Conservation (phyloP, 163 green algal species). For the Scenedesmus sp. region DNA sequence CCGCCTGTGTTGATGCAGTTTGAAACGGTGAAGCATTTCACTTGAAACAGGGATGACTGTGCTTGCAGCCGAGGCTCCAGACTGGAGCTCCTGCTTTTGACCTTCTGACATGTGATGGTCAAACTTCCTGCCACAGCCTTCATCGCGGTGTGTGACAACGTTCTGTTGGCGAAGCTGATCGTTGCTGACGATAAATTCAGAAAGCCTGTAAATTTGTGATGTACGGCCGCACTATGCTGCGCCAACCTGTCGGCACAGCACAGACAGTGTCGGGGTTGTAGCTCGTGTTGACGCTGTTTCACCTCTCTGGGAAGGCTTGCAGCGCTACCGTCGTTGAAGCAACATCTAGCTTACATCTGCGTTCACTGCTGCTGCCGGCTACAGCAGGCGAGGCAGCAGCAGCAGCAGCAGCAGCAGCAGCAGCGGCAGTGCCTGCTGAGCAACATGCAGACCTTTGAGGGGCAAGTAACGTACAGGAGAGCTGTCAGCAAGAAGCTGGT, state of each 20-base stretch:
- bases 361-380: no score
- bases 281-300: background rate
- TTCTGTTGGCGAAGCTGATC: background rate
- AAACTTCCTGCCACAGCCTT: background rate
- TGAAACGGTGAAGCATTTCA: background rate
- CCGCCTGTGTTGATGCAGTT: no score
- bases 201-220: background rate
- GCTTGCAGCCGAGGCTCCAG: background rate
- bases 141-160: background rate
- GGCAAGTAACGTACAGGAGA: constrained; percentile 23
- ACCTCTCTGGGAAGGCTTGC: no score
- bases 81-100: background rate
- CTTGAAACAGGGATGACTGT: background rate
- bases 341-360: no score
- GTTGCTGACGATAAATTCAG: background rate
- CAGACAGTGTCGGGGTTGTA: background rate
- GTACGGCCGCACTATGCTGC: background rate
- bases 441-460: background rate
- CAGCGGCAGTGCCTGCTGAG: background rate
- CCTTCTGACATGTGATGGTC: background rate
- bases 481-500: constrained; percentile 31
- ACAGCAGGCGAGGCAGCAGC: background rate
- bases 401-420: constrained; percentile 5
- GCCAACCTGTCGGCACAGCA: background rate
- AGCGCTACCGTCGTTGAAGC: background rate